These are phyloP conservation scores for Acacia acuminata DNA, from an alignment of 306 rosid species.

Conservation along the genomic window DNA sequence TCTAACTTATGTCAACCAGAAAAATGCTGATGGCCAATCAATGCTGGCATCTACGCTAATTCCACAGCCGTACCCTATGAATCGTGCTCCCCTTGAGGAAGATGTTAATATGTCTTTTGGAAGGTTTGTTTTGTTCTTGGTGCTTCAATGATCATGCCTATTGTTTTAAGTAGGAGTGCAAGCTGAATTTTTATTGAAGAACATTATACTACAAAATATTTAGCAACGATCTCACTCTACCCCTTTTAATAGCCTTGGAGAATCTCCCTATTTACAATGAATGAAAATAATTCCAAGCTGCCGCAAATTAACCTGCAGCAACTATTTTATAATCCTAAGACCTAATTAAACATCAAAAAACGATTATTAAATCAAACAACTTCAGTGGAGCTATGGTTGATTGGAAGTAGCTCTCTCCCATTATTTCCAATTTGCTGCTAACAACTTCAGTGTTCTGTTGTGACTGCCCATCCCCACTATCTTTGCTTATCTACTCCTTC, in stretches of 20 bases:
- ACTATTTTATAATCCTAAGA: neutral
- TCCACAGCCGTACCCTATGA: slow-evolving; percentile 82
- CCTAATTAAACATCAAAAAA: neutral
- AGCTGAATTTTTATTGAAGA: neutral
- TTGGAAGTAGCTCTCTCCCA: neutral
- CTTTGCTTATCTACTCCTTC: neutral
- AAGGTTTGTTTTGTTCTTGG: slow-evolving; percentile 60
- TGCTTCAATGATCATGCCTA: slow-evolving; percentile 24
- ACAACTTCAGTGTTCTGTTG: neutral
- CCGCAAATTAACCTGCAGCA: neutral
- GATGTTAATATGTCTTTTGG: slow-evolving; percentile 96
- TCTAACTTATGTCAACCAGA: slow-evolving; percentile 53
- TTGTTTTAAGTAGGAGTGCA: neutral
- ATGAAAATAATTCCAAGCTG: neutral
- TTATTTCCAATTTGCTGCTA: neutral
- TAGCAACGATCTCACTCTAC: neutral
- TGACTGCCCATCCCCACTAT: neutral
- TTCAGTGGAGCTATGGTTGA: neutral
- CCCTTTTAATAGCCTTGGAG: neutral
- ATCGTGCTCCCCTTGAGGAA: slow-evolving; percentile 69
- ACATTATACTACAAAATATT: neutral
- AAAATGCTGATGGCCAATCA: slow-evolving; percentile 78
- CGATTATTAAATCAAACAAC: neutral
- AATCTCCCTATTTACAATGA: neutral
- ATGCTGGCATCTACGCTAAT: slow-evolving; percentile 92